Percentiles rank a stretch among this genome's conserved stretches.
Conservation (phyloP, 306 rosid genomes). For the Betula pendula region DNA sequence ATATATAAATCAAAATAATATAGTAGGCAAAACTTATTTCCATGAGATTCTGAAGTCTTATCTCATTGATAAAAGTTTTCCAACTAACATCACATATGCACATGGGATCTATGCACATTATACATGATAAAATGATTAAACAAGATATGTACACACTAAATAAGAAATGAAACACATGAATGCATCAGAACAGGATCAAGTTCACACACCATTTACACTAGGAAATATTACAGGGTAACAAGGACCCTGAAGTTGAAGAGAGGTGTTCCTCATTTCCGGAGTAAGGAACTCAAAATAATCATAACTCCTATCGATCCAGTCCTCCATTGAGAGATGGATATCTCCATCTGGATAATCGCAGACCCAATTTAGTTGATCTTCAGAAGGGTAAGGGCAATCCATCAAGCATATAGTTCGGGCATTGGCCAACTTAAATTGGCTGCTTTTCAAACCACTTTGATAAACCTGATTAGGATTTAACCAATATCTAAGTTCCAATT, state of each 20-base stretch:
- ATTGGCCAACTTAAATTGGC: conserved; percentile 61
- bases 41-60: neutral
- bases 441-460: conserved; percentile 79
- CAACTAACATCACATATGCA: neutral
- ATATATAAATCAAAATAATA: neutral
- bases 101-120: neutral
- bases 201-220: conserved; percentile 77
- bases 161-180: neutral
- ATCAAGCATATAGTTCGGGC: conserved; percentile 81
- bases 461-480: conserved; percentile 91
- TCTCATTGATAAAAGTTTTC: neutral
- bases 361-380: conserved; percentile 83
- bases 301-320: conserved; percentile 74
- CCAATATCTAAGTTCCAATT: conserved; percentile 87
- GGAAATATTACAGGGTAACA: conserved; percentile 99
- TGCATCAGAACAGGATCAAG: conserved; percentile 11
- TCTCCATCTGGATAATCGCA: conserved; percentile 97
- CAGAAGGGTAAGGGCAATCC: conserved; percentile 85
- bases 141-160: conserved; percentile 18
- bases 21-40: conserved; percentile 3
- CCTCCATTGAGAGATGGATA: conserved; percentile 58
- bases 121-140: neutral
- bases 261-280: conserved; percentile 86
- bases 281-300: conserved; percentile 92
- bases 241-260: conserved; percentile 97